Evolutionary conservation across 1,284 basidiomycete genomes (phyloP), one percentile per base, ranked within the genome.

Genomic region (Coniophora puteana): DNA sequence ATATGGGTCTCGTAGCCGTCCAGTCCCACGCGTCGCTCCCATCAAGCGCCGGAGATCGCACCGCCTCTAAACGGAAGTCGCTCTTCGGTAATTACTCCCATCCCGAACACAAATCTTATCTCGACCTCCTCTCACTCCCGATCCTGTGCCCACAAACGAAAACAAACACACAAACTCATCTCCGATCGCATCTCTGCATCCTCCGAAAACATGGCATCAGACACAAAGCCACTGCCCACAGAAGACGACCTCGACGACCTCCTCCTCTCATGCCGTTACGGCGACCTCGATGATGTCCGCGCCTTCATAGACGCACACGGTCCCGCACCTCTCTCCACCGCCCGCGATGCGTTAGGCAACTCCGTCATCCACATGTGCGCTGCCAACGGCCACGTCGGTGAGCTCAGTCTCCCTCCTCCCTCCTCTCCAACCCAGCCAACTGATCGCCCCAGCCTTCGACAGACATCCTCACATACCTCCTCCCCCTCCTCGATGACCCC

Each of bases 321-420:
- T 3, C 46, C 64, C 1, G 67, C 68, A n/a, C 50, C 71, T 0
- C 66, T 90, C n/a, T 62, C 65, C 28, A 56, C 61, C 18, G 66
- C 79, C 16, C 74, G 70, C 30, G 92, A 94, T 65, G 83, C 83
- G 41, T 77, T 83, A 55, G 83, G 78, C 20, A 94, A 93, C 66
- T 80, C 75, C 5, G 66, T 81, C 26, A 64, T 94, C 37, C 92
- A 94, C 62, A 93, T 94, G 90, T 72, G 74, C 12, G 80, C 78
- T 49, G 92, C 74, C 1, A 94, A 95, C 59, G 92, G 92, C 3
- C 92, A 94, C 66, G 57, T 71, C 65, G 89, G 91, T 93, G 60
- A 68, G 76, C 36, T 21, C 35, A 32, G 22, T 14, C 23, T 30
- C 24, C 24, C 36, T 36, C 14, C 36, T 34, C 29, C 18, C 33